Conservation (phyloP, 1,284 basidiomycete species). For the Ganoderma boninense region DNA sequence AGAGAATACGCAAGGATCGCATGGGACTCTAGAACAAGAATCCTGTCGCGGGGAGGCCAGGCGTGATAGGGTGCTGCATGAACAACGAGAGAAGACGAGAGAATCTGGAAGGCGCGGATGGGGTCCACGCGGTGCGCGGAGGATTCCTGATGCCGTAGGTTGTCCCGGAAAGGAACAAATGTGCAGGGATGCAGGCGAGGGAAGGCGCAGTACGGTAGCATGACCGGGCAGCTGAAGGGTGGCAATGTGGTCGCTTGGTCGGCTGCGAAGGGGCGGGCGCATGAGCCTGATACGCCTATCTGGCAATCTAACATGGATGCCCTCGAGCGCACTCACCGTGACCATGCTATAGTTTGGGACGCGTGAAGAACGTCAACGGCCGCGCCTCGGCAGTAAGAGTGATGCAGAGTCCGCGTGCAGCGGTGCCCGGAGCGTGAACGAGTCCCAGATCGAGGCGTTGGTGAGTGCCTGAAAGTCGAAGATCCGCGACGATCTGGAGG, state of each 20-base stretch:
- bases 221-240: constrained; percentile 10
- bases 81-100: constrained; percentile 11
- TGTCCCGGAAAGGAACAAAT: constrained; percentile 11
- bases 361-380: neutral
- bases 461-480: neutral
- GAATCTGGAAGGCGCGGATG: constrained; percentile 8
- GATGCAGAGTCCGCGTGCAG: neutral
- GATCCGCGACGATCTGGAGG: neutral
- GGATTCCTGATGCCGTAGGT: constrained; percentile 11
- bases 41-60: neutral
- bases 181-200: constrained; percentile 10
- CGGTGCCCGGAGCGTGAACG: neutral
- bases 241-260: constrained; percentile 13
- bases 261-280: constrained; percentile 18
- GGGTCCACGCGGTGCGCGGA: constrained; percentile 23
- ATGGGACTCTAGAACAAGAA: neutral
- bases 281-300: constrained; percentile 25
- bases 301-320: neutral
- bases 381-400: neutral
- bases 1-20: neutral
- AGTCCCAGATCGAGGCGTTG: neutral
- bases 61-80: constrained; percentile 9
- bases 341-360: neutral
- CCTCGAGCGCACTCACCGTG: neutral
- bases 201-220: constrained; percentile 16